Base-by-base conservation (phyloP, 2,329 filamentous ascomycete genomes). In the Alternaria sp. region DNA sequence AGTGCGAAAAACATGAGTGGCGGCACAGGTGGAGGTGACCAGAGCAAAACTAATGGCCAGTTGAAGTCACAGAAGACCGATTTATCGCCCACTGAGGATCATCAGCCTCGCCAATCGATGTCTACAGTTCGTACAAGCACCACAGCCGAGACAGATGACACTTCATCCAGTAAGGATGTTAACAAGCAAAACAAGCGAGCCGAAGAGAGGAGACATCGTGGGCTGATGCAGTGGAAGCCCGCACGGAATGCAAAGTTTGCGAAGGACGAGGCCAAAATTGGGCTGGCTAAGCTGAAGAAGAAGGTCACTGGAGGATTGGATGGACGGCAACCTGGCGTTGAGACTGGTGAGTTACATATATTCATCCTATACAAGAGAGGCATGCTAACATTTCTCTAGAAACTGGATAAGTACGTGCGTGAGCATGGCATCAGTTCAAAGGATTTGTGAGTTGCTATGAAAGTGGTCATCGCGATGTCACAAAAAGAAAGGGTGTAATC, bases 211-310 rank as follows among this genome's bases (percentile, higher is more conserved):
- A 93, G 94, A 80, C 93, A 97, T 69, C 86, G 94, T 11, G 94
- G 94, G 0, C 73, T 97, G 74, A 97, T 97, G 92, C 94, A 98
- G 78, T 98, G 94, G 93, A 92, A 89, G 73, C 94, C 94, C 0
- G 91, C 94, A 76, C 85, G 94, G 41, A 97, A 97, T 75, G 84
- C 88, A 22, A 88, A 89, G 67, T 98, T 97, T 77, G 94, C 90
- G 44, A 97, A 95, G 80, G 86, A 97, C 71, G 92, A 98, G 82
- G 88, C 91, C 0, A 90, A 91, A 71, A 94, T 90, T 80, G 92
- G 92, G 0, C 79, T 93, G 5, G 85, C 89, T 45, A 92, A 92
- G 77, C 81, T 96, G 57, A 91, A 90, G 78, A 90, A 91, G 72
- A 89, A 92, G 75, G 85, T 95, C 10, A 90, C 89, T 34, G 86